Evolutionary conservation across 345 rosid species (phyloP).

Genomic region (Syzygium oleosum): DNA sequence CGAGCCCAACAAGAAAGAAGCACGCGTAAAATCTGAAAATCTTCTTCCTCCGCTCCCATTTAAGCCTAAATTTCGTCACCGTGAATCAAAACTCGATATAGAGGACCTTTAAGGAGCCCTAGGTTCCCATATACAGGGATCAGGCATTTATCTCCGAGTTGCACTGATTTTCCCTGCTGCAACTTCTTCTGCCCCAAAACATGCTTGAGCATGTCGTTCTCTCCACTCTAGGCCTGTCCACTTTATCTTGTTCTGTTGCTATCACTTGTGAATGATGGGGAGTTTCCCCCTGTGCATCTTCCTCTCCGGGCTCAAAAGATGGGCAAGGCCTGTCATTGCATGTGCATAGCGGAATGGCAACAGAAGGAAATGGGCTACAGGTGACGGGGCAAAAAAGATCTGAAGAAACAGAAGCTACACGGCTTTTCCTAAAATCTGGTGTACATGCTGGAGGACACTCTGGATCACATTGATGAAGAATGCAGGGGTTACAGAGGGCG

Average conservation of each 20-base stretch:
- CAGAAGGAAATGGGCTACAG: conserved; percentile 94
- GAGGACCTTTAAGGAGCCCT: not conserved
- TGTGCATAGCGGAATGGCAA: conserved; percentile 75
- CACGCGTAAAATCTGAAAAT: not conserved
- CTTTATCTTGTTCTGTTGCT: conserved; percentile 53
- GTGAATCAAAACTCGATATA: not conserved
- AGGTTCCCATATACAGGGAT: not conserved
- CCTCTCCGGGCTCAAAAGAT: conserved; percentile 53
- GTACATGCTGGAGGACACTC: conserved; percentile 49
- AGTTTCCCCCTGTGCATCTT: conserved; percentile 39
- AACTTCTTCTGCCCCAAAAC: conserved; percentile 99
- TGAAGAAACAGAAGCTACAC: conserved; percentile 72
- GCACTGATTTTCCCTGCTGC: conserved; percentile 97
- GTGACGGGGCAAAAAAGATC: conserved; percentile 84
- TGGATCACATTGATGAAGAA: conserved; percentile 66
- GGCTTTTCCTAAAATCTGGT: conserved; percentile 54
- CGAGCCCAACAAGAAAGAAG: not conserved
- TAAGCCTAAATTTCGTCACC: not conserved
- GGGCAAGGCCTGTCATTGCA: conserved; percentile 85
- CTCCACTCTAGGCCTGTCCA: conserved; percentile 67
- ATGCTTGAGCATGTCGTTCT: conserved; percentile 86
- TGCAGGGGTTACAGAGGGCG: conserved; percentile 85
- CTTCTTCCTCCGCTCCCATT: not conserved
- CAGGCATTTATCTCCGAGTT: conserved; percentile 92
- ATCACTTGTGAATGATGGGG: conserved; percentile 30